phyloP scores from a whole-genome alignment of 2,329 filamentous ascomycete species.

The Talaromyces sp. region DNA sequence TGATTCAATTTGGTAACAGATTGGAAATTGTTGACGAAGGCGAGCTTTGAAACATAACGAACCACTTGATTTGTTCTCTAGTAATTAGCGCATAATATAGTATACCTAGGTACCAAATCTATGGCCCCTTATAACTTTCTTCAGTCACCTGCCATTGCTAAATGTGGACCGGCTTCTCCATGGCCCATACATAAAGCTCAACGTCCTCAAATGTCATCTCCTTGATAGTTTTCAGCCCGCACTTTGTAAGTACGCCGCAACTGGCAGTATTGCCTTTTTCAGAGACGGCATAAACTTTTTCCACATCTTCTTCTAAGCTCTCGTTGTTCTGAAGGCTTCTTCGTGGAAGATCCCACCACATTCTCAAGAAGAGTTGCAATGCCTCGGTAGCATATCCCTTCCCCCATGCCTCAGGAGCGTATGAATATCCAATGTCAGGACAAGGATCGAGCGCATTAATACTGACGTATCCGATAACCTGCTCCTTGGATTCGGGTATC shows the following conservation, averaged over 20 bases:
- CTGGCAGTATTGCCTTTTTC: slow-evolving; percentile 23
- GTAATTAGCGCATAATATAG: neutral
- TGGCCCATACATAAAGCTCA: slow-evolving; percentile 19
- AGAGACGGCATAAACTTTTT: slow-evolving; percentile 25
- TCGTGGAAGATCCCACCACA: slow-evolving; percentile 29
- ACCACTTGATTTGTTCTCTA: neutral
- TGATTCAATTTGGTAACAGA: slow-evolving; percentile 5
- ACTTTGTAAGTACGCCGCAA: slow-evolving; percentile 26
- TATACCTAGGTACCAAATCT: neutral
- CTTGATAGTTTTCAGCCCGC: slow-evolving; percentile 18
- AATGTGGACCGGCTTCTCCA: neutral
- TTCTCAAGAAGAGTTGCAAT: slow-evolving; percentile 22
- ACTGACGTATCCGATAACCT: slow-evolving; percentile 26
- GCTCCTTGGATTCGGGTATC: slow-evolving; percentile 8
- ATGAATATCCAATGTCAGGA: slow-evolving; percentile 30
- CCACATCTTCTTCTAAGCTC: neutral
- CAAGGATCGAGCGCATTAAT: slow-evolving; percentile 23
- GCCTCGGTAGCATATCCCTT: slow-evolving; percentile 34
- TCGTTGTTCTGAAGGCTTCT: neutral
- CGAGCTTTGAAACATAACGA: neutral
- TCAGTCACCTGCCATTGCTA: too few relatives aligned
- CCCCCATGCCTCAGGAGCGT: slow-evolving; percentile 28
- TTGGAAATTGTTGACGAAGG: slow-evolving; percentile 8
- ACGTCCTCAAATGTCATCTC: slow-evolving; percentile 10
- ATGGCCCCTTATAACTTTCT: neutral